Evolutionary conservation across 305 asterid species (phyloP), one percentile per base, ranked within the genome.

Genomic region (Fraxinus velutina): DNA sequence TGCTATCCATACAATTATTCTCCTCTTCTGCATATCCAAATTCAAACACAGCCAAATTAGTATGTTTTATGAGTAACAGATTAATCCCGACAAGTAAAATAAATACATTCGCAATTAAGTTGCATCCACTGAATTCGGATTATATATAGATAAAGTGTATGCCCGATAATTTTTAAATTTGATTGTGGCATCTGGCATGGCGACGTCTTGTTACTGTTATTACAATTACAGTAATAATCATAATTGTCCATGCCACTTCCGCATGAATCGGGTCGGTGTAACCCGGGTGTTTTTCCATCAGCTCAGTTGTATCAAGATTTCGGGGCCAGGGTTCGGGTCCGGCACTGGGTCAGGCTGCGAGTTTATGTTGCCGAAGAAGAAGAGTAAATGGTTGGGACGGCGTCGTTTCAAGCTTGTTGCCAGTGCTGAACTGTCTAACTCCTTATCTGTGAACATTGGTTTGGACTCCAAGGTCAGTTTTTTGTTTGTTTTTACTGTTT

Each of bases 401-500:
- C 92, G 90, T 64, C 91, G 92, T 85, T 78, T 86, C 75, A 86
- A 84, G 81, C 86, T 89, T 52, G 86, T 88, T 30, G 89, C 87
- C 79, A 50, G 83, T 81, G 93, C 98, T 83, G 90, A 91, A 90
- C 91, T 93, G 39, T 86, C 98, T 80, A 84, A 87, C 87, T 89
- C 98, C 9, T 87, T 92, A 84, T 89, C 95, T 78, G 87, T 88
- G 44, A 88, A 90, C 86, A 90, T 90, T 62, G 98, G 97, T 37
- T 86, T 94, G 85, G 98, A 94, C 88, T 93, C 93, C 84, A 90
- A 90, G 93, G 95, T 94, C 82, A 72, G 19, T 42, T 79, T 47
- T 50, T n/a, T 0, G 0, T 77, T 73, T 1, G 19, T 75, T 4
- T 27, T 55, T 55, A 50, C 19, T 21, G 10, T 68, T 88, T 42